phyloP scores from a whole-genome alignment of 1,284 basidiomycete genomes.

The Fomitopsis palustris region DNA sequence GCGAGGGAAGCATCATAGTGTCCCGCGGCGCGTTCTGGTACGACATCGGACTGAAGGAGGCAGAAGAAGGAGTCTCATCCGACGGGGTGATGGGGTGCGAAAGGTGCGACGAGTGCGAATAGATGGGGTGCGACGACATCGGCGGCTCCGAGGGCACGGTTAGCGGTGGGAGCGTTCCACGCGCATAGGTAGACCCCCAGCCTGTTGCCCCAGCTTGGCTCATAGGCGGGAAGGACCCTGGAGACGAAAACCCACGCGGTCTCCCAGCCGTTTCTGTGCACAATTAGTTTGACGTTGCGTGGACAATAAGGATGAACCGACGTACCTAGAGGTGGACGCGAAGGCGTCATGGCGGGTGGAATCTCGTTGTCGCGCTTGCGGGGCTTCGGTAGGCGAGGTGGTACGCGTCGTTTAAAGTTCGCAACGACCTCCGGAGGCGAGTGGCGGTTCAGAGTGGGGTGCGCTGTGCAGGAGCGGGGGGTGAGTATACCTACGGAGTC shows the following conservation, averaged over 20 bases:
- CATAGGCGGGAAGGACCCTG: slow-evolving; percentile 70
- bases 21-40: slow-evolving; percentile 41
- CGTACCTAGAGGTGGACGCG: slow-evolving; percentile 67
- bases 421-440: slow-evolving; percentile 84
- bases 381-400: slow-evolving; percentile 83
- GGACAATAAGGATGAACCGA: slow-evolving; percentile 50
- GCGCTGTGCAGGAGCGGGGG: slow-evolving; percentile 49
- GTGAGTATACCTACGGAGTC: slow-evolving; percentile 5
- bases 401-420: slow-evolving; percentile 89
- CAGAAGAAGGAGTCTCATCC: slow-evolving; percentile 61
- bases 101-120: slow-evolving; percentile 50
- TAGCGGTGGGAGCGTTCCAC: slow-evolving; percentile 72
- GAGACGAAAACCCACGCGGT: slow-evolving; percentile 75
- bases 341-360: slow-evolving; percentile 54
- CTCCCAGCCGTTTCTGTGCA: slow-evolving; percentile 28
- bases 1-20: slow-evolving; percentile 39
- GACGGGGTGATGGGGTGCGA: slow-evolving; percentile 62
- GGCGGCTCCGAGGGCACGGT: slow-evolving; percentile 73
- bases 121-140: slow-evolving; percentile 53
- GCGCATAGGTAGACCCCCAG: slow-evolving; percentile 59
- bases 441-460: slow-evolving; percentile 83
- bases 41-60: slow-evolving; percentile 51
- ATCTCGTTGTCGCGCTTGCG: slow-evolving; percentile 70
- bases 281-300: neutral
- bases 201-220: slow-evolving; percentile 49